Percentiles rank a stretch among this genome's conserved stretches.
Conservation (phyloP, 805 yeast genomes). For the Yarrowia osloensis region DNA sequence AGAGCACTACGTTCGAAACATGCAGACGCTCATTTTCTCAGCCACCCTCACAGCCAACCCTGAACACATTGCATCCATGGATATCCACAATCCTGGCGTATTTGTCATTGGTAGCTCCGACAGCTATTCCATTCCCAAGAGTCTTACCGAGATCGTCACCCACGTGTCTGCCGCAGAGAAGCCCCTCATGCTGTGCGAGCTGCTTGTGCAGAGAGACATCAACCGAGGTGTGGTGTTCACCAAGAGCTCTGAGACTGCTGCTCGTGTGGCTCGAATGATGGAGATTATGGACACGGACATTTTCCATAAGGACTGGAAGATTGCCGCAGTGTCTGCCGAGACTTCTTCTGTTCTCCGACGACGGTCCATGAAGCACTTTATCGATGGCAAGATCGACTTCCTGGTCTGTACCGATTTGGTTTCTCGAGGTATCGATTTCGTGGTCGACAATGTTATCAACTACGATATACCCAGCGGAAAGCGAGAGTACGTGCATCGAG, state of each 20-base stretch:
- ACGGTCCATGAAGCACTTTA: constrained; percentile 61
- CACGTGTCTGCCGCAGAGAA: constrained; percentile 49
- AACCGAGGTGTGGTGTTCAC: constrained; percentile 58
- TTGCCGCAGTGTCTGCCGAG: constrained; percentile 42
- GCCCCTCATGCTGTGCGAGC: constrained; percentile 69
- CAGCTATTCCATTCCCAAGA: constrained; percentile 44
- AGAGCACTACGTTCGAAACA: constrained; percentile 41
- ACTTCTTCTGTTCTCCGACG: constrained; percentile 50
- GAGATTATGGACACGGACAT: constrained; percentile 45
- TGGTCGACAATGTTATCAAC: constrained; percentile 74
- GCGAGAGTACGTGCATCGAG: constrained; percentile 92
- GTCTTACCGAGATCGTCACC: constrained; percentile 44
- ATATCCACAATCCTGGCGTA: constrained; percentile 69
- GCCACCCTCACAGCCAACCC: constrained; percentile 95
- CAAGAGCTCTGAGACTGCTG: constrained; percentile 80
- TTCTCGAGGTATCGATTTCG: constrained; percentile 92
- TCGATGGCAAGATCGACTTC: constrained; percentile 53
- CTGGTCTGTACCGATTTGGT: constrained; percentile 81
- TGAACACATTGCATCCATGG: constrained; percentile 73
- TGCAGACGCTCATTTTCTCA: constrained; percentile 74
- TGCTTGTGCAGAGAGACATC: constrained; percentile 47
- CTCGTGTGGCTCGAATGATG: constrained; percentile 71
- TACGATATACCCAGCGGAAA: constrained; percentile 88
- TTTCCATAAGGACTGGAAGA: constrained; percentile 32
- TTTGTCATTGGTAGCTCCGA: constrained; percentile 62